Evolutionary conservation across 2,329 filamentous ascomycete genomes (phyloP).

Genomic region (Neonectria sp.): DNA sequence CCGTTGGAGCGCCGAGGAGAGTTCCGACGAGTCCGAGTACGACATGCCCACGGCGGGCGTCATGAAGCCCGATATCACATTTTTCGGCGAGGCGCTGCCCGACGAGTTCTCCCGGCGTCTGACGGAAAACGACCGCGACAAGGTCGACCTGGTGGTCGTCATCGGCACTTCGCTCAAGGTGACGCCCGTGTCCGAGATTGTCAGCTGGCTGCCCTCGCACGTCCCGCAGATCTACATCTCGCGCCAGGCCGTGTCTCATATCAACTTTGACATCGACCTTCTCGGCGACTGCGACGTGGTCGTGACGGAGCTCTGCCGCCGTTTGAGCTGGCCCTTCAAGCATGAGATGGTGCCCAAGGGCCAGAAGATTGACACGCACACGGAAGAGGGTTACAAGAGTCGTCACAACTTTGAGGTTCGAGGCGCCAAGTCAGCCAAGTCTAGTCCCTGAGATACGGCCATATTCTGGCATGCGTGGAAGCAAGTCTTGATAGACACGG

Average conservation of each 20-base stretch:
- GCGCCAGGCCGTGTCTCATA: conserved; percentile 85
- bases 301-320: conserved; percentile 86
- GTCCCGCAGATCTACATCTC: conserved; percentile 94
- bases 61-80: conserved; percentile 98
- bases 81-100: conserved; percentile 94
- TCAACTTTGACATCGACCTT: conserved; percentile 96
- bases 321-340: conserved; percentile 83
- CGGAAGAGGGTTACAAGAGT: conserved; percentile 53
- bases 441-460: background rate
- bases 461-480: background rate
- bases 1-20: conserved; percentile 56
- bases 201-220: conserved; percentile 81
- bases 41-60: conserved; percentile 78
- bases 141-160: conserved; percentile 91
- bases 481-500: background rate
- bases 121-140: conserved; percentile 83
- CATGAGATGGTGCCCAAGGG: conserved; percentile 87
- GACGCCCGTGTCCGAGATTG: conserved; percentile 93
- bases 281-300: conserved; percentile 96
- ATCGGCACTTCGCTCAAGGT: conserved; percentile 98
- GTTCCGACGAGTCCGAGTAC: conserved; percentile 63
- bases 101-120: conserved; percentile 86
- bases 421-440: conserved; percentile 4
- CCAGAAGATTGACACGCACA: conserved; percentile 72
- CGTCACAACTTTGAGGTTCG: conserved; percentile 55